Conservation (phyloP, 2,329 filamentous ascomycete species). For the Triangularia verruculosa region DNA sequence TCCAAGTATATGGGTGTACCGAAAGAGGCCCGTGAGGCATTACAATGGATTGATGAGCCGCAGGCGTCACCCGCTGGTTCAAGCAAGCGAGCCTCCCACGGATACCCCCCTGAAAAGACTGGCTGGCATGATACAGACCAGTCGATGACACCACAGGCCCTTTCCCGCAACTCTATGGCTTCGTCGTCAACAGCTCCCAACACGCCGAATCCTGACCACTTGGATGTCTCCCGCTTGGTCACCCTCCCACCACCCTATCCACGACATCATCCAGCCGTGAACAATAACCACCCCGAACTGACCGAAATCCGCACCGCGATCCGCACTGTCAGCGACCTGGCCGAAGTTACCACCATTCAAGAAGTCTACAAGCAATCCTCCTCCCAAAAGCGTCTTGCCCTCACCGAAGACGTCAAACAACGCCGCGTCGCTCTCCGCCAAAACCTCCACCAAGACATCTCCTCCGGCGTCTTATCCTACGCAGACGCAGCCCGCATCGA, state of each 20-base stretch:
- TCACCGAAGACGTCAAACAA: slow-evolving; percentile 46
- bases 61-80: slow-evolving; percentile 35
- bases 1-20: slow-evolving; percentile 96
- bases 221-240: slow-evolving; percentile 89
- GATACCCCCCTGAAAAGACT: slow-evolving; percentile 56
- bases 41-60: slow-evolving; percentile 63
- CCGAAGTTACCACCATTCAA: slow-evolving; percentile 68
- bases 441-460: slow-evolving; percentile 77
- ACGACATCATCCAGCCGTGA: slow-evolving; percentile 89
- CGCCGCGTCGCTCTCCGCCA: slow-evolving; percentile 63
- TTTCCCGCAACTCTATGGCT: slow-evolving; percentile 39
- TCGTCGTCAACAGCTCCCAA: slow-evolving; percentile 44
- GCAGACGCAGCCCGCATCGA: slow-evolving; percentile 80
- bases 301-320: slow-evolving; percentile 71
- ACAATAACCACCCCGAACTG: slow-evolving; percentile 93
- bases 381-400: slow-evolving; percentile 57
- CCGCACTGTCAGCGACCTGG: slow-evolving; percentile 68
- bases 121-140: slow-evolving; percentile 51
- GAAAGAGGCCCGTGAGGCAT: slow-evolving; percentile 67
- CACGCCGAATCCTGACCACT: slow-evolving; percentile 49
- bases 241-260: slow-evolving; percentile 93
- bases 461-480: slow-evolving; percentile 74
- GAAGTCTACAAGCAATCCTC: slow-evolving; percentile 56
- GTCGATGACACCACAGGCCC: slow-evolving; percentile 43
- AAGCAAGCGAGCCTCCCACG: slow-evolving; percentile 41